These are phyloP conservation scores for Drosera spatulata DNA, from an alignment of 179 eudicot species.

Conservation along the genomic window DNA sequence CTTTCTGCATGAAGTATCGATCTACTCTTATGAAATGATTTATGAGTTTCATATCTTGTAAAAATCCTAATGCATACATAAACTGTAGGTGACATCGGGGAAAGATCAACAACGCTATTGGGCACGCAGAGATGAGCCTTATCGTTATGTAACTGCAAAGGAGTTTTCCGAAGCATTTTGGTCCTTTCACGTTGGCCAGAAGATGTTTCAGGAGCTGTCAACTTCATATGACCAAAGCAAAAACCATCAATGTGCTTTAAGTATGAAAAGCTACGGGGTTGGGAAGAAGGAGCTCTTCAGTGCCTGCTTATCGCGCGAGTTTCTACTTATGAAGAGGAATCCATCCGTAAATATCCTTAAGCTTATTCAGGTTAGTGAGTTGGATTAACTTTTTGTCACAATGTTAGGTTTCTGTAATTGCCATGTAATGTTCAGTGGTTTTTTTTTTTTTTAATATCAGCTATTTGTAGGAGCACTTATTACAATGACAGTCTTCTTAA, in stretches of 20 bases:
- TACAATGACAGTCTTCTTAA: slow-evolving; percentile 44
- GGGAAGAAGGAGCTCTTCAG: slow-evolving; percentile 25
- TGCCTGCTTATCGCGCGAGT: slow-evolving; percentile 26
- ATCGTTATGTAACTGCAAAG: slow-evolving; percentile 17
- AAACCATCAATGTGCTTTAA: slow-evolving; percentile 31
- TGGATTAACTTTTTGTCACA: neutral
- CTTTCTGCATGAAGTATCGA: slow-evolving; percentile 36
- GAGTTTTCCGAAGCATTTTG: slow-evolving; percentile 23
- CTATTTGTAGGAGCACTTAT: slow-evolving; percentile 24
- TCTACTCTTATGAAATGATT: neutral
- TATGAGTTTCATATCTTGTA: neutral
- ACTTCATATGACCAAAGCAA: slow-evolving; percentile 24
- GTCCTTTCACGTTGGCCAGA: slow-evolving; percentile 15
- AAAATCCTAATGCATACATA: no score
- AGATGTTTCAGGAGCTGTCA: slow-evolving; percentile 13
- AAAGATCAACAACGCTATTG: slow-evolving; percentile 38
- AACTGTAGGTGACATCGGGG: slow-evolving; percentile 24
- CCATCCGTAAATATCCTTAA: slow-evolving; percentile 21
- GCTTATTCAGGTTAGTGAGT: slow-evolving; percentile 14
- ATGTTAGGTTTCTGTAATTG: no score
- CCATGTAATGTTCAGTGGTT: no score
- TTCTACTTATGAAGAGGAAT: slow-evolving; percentile 29
- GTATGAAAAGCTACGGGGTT: slow-evolving; percentile 16
- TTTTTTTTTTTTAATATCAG: slow-evolving; percentile 10
- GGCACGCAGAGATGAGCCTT: slow-evolving; percentile 18